phyloP scores from a whole-genome alignment of 768 basidiomycete species.

The Kwoniella pini region DNA sequence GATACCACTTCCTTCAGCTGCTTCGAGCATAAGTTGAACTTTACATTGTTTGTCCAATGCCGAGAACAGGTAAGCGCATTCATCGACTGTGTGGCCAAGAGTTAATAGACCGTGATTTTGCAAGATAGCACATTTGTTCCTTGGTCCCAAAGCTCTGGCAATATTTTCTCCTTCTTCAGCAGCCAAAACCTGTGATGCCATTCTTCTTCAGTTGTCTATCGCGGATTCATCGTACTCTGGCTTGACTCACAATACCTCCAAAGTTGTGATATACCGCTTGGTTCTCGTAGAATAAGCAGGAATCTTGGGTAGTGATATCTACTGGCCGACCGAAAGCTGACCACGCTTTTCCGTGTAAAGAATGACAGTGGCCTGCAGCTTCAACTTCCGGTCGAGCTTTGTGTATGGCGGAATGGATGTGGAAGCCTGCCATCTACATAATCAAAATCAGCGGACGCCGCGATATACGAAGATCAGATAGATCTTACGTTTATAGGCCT shows the following conservation, averaged over 20 bases:
- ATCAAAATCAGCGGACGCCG: neutral
- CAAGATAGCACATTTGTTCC: constrained; percentile 43
- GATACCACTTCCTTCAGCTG: constrained; percentile 33
- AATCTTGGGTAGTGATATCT: constrained; percentile 40
- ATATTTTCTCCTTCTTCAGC: constrained; percentile 60
- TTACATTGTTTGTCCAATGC: constrained; percentile 44
- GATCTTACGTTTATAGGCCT: constrained; percentile 34
- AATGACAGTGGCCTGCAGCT: constrained; percentile 40
- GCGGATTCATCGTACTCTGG: neutral
- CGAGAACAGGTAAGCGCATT: constrained; percentile 35
- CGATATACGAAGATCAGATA: neutral
- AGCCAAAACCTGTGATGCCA: too few species aligned
- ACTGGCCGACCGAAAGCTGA: constrained; percentile 34
- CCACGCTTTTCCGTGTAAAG: constrained; percentile 40
- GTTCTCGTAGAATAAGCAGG: constrained; percentile 42
- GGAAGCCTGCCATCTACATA: constrained; percentile 53
- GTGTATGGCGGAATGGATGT: constrained; percentile 58
- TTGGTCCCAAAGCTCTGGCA: constrained; percentile 50
- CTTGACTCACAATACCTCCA: constrained; percentile 57
- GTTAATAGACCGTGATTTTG: constrained; percentile 51
- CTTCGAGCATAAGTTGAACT: constrained; percentile 39
- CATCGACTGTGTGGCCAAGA: constrained; percentile 40
- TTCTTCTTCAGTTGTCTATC: neutral
- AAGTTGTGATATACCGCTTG: constrained; percentile 57
- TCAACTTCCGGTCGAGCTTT: constrained; percentile 43